These are phyloP conservation scores for Penicillium sp. DNA, from an alignment of 2,329 filamentous ascomycete species.

Conservation along the genomic window DNA sequence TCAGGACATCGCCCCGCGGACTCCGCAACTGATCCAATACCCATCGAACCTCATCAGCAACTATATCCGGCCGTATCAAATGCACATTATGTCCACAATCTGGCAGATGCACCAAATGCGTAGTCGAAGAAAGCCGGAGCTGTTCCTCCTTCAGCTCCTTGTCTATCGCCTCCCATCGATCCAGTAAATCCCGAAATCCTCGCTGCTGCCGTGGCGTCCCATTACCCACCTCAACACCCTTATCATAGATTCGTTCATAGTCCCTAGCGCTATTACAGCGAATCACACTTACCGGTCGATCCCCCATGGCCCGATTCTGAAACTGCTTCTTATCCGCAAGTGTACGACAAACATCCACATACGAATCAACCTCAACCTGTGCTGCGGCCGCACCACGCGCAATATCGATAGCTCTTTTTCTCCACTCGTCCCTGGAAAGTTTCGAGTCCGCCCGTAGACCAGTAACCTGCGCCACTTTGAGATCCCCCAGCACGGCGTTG, in stretches of 20 bases:
- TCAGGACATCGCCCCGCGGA: conserved; percentile 7
- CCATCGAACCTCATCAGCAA: conserved; percentile 47
- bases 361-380: conserved; percentile 32
- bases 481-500: conserved; percentile 36
- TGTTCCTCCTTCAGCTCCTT: conserved; percentile 41
- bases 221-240: conserved; percentile 42
- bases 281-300: conserved; percentile 45
- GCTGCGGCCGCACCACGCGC: conserved; percentile 29
- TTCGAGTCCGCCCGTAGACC: conserved; percentile 37
- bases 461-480: conserved; percentile 42
- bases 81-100: conserved; percentile 50
- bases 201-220: conserved; percentile 40
- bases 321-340: conserved; percentile 43
- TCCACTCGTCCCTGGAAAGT: conserved; percentile 45
- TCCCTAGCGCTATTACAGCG: conserved; percentile 41
- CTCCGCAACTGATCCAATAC: conserved; percentile 30
- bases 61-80: conserved; percentile 43
- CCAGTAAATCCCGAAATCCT: conserved; percentile 38
- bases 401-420: conserved; percentile 39
- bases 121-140: conserved; percentile 40
- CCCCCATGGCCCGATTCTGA: conserved; percentile 34
- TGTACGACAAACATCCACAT: conserved; percentile 34
- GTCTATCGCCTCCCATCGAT: conserved; percentile 39
- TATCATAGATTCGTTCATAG: conserved; percentile 42
- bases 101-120: conserved; percentile 38